phyloP scores from a whole-genome alignment of 208 protist species.

The Crithidia mellificae region DNA sequence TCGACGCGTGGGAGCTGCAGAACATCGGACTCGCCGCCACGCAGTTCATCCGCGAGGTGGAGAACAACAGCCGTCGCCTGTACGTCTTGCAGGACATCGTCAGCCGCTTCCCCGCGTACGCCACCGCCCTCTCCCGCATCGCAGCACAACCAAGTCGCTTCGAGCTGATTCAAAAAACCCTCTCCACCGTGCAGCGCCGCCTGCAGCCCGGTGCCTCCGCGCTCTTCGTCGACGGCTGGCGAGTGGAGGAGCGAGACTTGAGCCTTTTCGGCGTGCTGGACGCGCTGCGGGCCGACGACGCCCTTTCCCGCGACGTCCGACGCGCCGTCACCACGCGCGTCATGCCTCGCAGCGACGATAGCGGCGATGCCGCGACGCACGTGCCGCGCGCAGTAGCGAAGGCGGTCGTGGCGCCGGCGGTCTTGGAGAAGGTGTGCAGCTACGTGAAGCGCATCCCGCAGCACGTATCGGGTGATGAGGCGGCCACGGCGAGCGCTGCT shows the following conservation, averaged over 20 bases:
- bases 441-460: conserved; percentile 13
- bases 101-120: conserved; percentile 87
- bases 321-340: conserved; percentile 10
- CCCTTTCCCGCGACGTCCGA: conserved; percentile 12
- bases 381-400: neutral
- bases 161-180: conserved; percentile 18
- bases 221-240: conserved; percentile 56
- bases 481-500: neutral
- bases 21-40: conserved; percentile 59
- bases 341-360: neutral
- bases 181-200: conserved; percentile 17
- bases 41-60: conserved; percentile 50
- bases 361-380: conserved; percentile 1
- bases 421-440: conserved; percentile 17
- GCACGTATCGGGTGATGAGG: neutral
- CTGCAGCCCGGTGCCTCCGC: conserved; percentile 28
- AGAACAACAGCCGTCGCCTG: conserved; percentile 54
- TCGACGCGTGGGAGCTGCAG: conserved; percentile 72
- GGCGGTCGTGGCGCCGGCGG: neutral
- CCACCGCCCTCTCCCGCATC: conserved; percentile 44
- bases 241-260: conserved; percentile 29
- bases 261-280: conserved; percentile 58
- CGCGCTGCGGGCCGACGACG: conserved; percentile 43
- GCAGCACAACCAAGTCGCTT: conserved; percentile 18
- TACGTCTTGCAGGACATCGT: conserved; percentile 70